These are phyloP conservation scores for Hordeum pubiflorum DNA, from an alignment of 202 grass and related monocot species.

Conservation along the genomic window DNA sequence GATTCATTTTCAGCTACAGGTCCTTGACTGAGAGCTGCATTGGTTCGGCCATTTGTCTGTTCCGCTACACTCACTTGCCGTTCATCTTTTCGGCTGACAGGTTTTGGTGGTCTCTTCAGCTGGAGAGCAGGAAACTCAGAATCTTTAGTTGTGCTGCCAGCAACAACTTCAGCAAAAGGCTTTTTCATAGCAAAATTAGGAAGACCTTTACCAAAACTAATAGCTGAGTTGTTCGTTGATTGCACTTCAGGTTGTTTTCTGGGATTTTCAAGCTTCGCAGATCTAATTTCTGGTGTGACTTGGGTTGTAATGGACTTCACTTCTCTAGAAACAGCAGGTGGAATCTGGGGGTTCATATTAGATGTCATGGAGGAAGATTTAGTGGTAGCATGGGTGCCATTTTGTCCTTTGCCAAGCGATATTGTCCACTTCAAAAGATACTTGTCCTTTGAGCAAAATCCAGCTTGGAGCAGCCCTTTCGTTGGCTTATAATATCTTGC, in stretches of 20 bases:
- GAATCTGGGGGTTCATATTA: slow-evolving; percentile 31
- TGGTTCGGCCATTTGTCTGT: slow-evolving; percentile 34
- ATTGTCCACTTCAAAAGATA: slow-evolving; percentile 72
- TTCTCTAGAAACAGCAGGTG: slow-evolving; percentile 23
- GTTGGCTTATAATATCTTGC: slow-evolving; percentile 85
- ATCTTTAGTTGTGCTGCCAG: slow-evolving; percentile 55
- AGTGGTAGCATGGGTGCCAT: slow-evolving; percentile 7
- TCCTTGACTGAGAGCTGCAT: slow-evolving; percentile 39
- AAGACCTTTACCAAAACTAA: slow-evolving; percentile 74
- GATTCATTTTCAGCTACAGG: slow-evolving; percentile 40
- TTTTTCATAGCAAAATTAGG: slow-evolving; percentile 90
- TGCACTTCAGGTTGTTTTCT: slow-evolving; percentile 48
- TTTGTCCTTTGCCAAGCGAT: slow-evolving; percentile 39
- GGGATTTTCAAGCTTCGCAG: slow-evolving; percentile 35
- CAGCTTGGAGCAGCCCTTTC: slow-evolving; percentile 86
- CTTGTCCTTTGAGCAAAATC: slow-evolving; percentile 72
- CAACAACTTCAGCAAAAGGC: slow-evolving; percentile 94
- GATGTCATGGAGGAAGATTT: slow-evolving; percentile 30
- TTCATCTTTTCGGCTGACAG: slow-evolving; percentile 35
- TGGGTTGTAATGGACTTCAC: slow-evolving; percentile 30
- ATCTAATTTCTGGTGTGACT: slow-evolving; percentile 30
- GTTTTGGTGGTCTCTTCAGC: slow-evolving; percentile 52
- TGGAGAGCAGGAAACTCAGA: slow-evolving; percentile 77
- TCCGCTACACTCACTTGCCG: slow-evolving; percentile 32
- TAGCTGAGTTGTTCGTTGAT: slow-evolving; percentile 29